A percentile compares a stretch with the other conserved stretches of the same genome.
Evolutionary conservation across 140 eudicot genomes (phyloP).

Genomic region (Oenanthe javanica): DNA sequence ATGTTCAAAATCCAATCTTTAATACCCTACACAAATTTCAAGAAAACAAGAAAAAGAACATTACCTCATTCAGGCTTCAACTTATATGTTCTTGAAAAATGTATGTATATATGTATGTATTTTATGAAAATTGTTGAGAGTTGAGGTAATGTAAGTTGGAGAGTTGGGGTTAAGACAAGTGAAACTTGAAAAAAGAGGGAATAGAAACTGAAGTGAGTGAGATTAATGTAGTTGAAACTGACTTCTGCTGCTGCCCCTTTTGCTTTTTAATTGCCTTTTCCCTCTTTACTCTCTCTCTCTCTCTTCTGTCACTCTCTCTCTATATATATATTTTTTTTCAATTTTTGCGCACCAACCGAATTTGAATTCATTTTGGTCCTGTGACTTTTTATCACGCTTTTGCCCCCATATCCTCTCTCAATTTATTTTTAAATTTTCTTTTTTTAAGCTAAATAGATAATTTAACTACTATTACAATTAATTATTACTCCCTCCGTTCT

Average conservation of each 20-base stretch:
- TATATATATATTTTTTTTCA: not conserved
- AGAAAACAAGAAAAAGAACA: not conserved
- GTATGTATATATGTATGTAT: not conserved
- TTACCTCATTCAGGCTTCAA: conserved; percentile 17
- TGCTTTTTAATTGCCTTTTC: not conserved
- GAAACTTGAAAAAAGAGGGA: not conserved
- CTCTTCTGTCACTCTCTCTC: not conserved
- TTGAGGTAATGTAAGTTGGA: not conserved
- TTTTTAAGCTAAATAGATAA: no score
- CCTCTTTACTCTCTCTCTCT: not conserved
- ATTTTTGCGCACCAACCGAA: conserved; percentile 11
- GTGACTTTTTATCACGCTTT: not conserved
- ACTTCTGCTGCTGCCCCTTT: not conserved
- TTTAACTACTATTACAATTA: no score
- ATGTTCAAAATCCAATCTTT: not conserved
- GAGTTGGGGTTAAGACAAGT: not conserved
- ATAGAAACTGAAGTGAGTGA: not conserved
- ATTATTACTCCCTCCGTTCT: no score
- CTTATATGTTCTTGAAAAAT: conserved; percentile 1
- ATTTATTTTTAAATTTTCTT: not conserved
- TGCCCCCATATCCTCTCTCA: not conserved
- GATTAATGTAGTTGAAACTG: not conserved
- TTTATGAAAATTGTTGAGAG: no score
- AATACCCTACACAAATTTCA: conserved; percentile 5
- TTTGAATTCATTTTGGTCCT: conserved; percentile 10